Evolutionary conservation across 495 filamentous ascomycete genomes (phyloP).

Genomic region (Rusavskia elegans): DNA sequence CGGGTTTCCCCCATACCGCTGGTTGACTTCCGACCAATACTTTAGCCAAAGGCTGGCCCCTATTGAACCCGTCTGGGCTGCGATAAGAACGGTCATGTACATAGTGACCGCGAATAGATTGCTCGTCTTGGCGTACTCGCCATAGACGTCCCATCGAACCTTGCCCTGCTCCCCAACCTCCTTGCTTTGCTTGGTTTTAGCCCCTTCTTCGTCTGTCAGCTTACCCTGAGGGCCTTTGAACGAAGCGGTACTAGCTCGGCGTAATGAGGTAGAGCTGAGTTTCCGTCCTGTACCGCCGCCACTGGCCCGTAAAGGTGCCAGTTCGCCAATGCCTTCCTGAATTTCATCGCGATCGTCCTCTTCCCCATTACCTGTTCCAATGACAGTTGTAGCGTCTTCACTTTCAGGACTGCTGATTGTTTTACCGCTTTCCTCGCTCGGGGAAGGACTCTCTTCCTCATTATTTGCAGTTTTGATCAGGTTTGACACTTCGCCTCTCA

Average conservation of each 20-base stretch:
- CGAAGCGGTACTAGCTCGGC: slow-evolving; percentile 81
- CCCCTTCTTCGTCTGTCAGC: slow-evolving; percentile 60
- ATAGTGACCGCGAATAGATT: slow-evolving; percentile 70
- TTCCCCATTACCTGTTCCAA: slow-evolving; percentile 24
- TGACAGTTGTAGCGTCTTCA: slow-evolving; percentile 32
- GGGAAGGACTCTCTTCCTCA: slow-evolving; percentile 42
- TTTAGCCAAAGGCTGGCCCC: slow-evolving; percentile 86
- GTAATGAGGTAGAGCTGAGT: slow-evolving; percentile 57
- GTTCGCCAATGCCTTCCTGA: slow-evolving; percentile 48
- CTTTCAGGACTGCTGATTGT: slow-evolving; percentile 34
- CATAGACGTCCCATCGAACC: slow-evolving; percentile 87
- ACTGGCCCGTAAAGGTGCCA: slow-evolving; percentile 52
- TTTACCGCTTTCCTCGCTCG: slow-evolving; percentile 29
- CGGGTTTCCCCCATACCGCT: slow-evolving; percentile 46
- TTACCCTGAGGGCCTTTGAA: slow-evolving; percentile 77
- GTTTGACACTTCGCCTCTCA: slow-evolving; percentile 79
- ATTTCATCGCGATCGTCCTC: slow-evolving; percentile 54
- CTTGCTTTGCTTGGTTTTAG: slow-evolving; percentile 70
- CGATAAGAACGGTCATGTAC: slow-evolving; percentile 63
- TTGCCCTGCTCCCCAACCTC: slow-evolving; percentile 86
- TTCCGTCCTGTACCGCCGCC: slow-evolving; percentile 34
- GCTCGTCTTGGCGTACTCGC: slow-evolving; percentile 83
- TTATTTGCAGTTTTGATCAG: slow-evolving; percentile 65
- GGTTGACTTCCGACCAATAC: slow-evolving; percentile 71
- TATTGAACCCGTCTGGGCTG: slow-evolving; percentile 67